Evolutionary conservation across 768 basidiomycete species (phyloP), one percentile per base, ranked within the genome.

Genomic region (Termitomyces sp.): DNA sequence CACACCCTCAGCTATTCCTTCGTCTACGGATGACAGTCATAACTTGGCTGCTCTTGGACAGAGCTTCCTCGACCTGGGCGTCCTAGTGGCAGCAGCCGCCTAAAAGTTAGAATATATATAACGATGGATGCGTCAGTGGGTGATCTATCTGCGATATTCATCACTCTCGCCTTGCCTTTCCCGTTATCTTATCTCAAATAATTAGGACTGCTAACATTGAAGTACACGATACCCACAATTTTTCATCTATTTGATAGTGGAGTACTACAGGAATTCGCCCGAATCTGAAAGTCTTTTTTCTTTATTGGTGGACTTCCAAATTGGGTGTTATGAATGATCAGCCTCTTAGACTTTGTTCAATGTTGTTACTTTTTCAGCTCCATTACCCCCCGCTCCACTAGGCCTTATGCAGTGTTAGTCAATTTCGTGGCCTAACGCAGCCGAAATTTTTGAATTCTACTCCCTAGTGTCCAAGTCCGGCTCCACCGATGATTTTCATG

Each of bases 141-240:
- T 58, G 51, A 56, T 42, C 45, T 60, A 60, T 61, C 56, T 55
- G 59, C 6, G 52, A 61, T 63, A 63, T 59, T 36, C 48, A 42
- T n/a, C 57, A 46, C 40, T 60, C 24, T 42, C 32, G 38, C 28
- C 32, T 38, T 22, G 16, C 11, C 16, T 24, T 40, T 45, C 48
- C 12, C 36, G 51, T 56, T 61, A 59, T 51, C 49, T 51, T 64
- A 59, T 57, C 42, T 48, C 57, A 16, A 35, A 40, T 59, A 45
- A 59, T 61, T 48, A 45, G 63, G 56, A 58, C 38, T 57, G 63
- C 59, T 61, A 45, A 61, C 54, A 51, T 39, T 59, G 49, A 45
- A 55, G 44, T 49, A 59, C 58, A 58, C 46, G 54, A 62, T 64
- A 64, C 63, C 63, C 63, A 58, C 36, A 57, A 36, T 38, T 46